These are phyloP conservation scores for Postia placenta DNA, from an alignment of 768 basidiomycete genomes.

Conservation along the genomic window DNA sequence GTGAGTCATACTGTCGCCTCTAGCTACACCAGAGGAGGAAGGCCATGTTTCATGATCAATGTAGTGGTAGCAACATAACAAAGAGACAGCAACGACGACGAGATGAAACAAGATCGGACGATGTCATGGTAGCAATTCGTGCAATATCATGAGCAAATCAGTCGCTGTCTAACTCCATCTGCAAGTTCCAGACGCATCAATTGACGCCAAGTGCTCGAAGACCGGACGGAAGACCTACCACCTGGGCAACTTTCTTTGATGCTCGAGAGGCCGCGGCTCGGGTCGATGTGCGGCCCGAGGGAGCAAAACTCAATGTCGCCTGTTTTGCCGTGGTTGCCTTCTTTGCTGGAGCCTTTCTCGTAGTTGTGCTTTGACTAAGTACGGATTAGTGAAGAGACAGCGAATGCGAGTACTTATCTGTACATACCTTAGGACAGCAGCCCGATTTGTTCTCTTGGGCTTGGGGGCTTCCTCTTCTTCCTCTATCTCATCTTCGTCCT, in stretches of 20 bases:
- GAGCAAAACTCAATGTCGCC: conserved; percentile 56
- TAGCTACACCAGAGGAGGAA: too few species aligned
- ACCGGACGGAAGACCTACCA: conserved; percentile 25
- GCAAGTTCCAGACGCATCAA: not conserved
- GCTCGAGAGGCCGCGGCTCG: conserved; percentile 68
- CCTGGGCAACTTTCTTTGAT: conserved; percentile 49
- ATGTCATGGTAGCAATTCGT: too few species aligned
- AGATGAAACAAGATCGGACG: too few species aligned
- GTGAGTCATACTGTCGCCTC: too few species aligned
- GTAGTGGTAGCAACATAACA: too few species aligned
- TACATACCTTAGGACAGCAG: conserved; percentile 59
- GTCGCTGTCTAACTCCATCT: conserved; percentile 8
- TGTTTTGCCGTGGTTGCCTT: conserved; percentile 43
- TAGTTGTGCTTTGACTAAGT: conserved; percentile 28
- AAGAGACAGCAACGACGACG: too few species aligned
- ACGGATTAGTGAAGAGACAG: not conserved
- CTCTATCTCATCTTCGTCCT: conserved; percentile 49
- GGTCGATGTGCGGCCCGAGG: conserved; percentile 46
- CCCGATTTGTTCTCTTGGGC: conserved; percentile 56
- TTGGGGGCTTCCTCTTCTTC: conserved; percentile 40
- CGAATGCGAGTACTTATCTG: not conserved
- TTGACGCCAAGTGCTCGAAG: too few species aligned
- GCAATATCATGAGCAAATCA: too few species aligned
- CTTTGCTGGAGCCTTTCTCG: conserved; percentile 52
- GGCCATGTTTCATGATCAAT: too few species aligned